Conservation (phyloP, 1,284 basidiomycete genomes). For the Psilocybe mexicana region DNA sequence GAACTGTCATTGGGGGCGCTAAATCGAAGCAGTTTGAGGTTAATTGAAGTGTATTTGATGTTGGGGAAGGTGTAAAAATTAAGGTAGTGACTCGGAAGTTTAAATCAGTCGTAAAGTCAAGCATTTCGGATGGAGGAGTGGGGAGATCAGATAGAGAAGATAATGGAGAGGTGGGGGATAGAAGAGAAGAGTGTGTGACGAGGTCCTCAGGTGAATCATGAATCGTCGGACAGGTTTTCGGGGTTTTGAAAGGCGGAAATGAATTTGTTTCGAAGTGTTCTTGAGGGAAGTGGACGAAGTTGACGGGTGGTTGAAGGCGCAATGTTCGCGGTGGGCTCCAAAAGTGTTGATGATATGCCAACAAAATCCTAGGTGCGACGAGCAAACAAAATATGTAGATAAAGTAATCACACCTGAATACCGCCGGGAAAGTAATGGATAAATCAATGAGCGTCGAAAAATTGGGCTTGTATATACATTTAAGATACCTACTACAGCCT, state of each 20-base stretch:
- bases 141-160: neutral
- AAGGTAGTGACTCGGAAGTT: too few species aligned
- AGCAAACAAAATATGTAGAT: too few species aligned
- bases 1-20: neutral
- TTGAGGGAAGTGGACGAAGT: neutral
- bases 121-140: neutral
- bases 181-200: neutral
- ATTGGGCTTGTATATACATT: too few species aligned
- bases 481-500: too few species aligned
- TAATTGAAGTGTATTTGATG: neutral
- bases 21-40: neutral
- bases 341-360: neutral
- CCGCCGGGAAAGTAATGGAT: too few species aligned
- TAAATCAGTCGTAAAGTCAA: too few species aligned
- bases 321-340: slow-evolving; percentile 9
- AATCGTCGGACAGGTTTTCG: neutral
- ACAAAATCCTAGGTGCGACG: neutral
- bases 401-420: too few species aligned
- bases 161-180: neutral
- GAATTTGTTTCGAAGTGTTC: neutral
- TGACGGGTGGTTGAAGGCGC: neutral
- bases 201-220: too few species aligned
- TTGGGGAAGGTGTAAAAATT: neutral
- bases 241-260: slow-evolving; percentile 3
- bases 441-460: too few species aligned